Conservation (phyloP, 306 rosid species). For the Casuarina glauca region DNA sequence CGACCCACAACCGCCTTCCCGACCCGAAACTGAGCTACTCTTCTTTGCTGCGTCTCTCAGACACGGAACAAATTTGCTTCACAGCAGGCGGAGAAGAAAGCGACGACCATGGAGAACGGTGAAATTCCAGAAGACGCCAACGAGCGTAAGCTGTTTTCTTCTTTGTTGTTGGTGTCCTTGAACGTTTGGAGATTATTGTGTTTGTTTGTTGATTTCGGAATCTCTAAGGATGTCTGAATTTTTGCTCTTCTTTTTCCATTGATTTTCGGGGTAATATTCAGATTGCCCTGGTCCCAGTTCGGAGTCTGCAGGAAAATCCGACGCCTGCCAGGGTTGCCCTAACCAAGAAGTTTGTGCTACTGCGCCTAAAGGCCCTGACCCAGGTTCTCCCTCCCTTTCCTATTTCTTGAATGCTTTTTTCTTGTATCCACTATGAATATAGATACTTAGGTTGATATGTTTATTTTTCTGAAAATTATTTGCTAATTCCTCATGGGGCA, state of each 20-base stretch:
- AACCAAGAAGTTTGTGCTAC: constrained; percentile 88
- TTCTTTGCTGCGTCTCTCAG: background rate
- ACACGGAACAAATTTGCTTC: too few relatives aligned
- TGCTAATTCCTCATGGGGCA: background rate
- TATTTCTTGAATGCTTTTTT: background rate
- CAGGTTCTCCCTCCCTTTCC: constrained; percentile 45
- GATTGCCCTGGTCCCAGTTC: constrained; percentile 93
- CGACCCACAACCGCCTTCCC: background rate
- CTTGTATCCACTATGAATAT: background rate
- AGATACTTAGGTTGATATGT: background rate
- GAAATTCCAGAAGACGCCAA: constrained; percentile 83
- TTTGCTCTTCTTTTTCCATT: background rate
- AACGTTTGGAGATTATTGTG: background rate
- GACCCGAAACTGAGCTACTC: background rate
- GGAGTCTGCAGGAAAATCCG: constrained; percentile 84
- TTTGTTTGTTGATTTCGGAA: background rate
- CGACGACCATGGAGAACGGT: constrained; percentile 57
- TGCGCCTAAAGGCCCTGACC: constrained; percentile 95
- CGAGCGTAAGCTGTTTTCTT: constrained; percentile 58
- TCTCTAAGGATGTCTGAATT: background rate
- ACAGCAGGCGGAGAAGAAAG: background rate
- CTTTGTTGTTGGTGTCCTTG: background rate
- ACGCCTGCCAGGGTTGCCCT: constrained; percentile 83
- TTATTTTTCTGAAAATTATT: background rate
- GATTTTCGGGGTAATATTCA: constrained; percentile 20